Evolutionary conservation across 306 rosid species (phyloP), one percentile per base, ranked within the genome.

Genomic region (Rosa rugosa): DNA sequence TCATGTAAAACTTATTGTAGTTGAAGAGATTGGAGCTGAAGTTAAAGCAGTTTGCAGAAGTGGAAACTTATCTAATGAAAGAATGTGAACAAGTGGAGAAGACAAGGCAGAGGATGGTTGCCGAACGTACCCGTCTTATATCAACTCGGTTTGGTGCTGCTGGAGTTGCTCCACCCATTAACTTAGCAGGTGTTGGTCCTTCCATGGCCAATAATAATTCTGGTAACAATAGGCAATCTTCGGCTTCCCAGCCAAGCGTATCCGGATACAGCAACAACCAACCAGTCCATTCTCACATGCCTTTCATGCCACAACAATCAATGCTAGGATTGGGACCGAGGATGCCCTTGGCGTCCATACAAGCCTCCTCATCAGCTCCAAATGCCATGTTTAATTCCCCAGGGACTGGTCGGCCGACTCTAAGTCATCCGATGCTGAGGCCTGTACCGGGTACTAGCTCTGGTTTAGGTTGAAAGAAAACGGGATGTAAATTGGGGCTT

Each of bases 11-110:
- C 66, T 27, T 78, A 23, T 80, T 59, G 72, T 94, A 96, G 99
- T 83, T 96, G 94, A 96, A 91, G 84, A 91, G 98, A 88, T 79
- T 96, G 87, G 98, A 96, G 83, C 78, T 96, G 93, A 96, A 96
- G 92, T 87, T 96, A 83, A 93, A 96, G 89, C 99, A 96, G 81
- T 96, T 96, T 83, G 99, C 98, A 25, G 99, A 96, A 88, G 90
- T 96, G 77, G 99, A 96, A 86, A 93, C 99, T 18, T 86, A 90
- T 51, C 85, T 96, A 82, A 91, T 93, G 99, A 96, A 96, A 82
- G 99, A 96, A 85, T 93, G 98, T 0, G 99, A 96, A 73, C 98
- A 96, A 87, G 88, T 93, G 77, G 99, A 93, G 85, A 91, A 91
- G 88, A 72, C 94, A 31, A 88, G 93, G 84, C 97, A 93, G 84